Evolutionary conservation across 352 stramenopile species (phyloP), one percentile per base, ranked within the genome.

Genomic region (Pythium utonaiense): DNA sequence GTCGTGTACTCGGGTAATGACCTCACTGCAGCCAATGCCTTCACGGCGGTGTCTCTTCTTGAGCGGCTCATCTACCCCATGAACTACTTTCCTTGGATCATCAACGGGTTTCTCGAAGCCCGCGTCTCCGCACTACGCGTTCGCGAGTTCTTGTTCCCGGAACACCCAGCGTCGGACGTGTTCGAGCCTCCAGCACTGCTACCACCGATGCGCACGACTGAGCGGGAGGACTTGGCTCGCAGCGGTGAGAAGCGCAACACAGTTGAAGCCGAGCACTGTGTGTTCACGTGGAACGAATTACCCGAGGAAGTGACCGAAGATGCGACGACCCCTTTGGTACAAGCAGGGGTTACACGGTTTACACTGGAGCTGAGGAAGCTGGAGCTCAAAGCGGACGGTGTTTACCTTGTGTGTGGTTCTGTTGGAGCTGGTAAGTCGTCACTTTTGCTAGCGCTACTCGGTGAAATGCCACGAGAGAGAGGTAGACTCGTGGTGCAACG

Each of bases 361-460:
- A 56, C 68, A 14, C 57, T 91, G 0, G 66, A 59, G n/a, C 58
- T 94, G 14, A 67, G 77, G 5, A 60, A 74, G 7, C 60, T 94
- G 3, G 19, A 62, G 8, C 54, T 92, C 4, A 58, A 72, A 44
- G 53, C 62, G 8, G 64, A 71, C 40, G 65, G 63, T 2, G 78
- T 71, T 1, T 89, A 86, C 54, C 64, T 93, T 10, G 72, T 97
- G 0, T 89, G 77, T 47, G 97, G 97, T 1, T 71, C 78, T 3
- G 95, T 99, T 2, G 97, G 97, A 1, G 83, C 78, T 14, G 97
- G 97, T 2, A 99, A 99, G 67, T 97, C 87, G 24, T 98, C 92
- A 0, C 81, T 99, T 1, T 70, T 99, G 16, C 83, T 94, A 6
- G 91, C 93, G 4, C 71, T 99, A 45, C 67, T 99, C 1, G 96